A percentile compares a stretch with the other conserved stretches of the same genome.
phyloP scores from a whole-genome alignment of 106 monocot species.

The Alisma plantagoaquatica region DNA sequence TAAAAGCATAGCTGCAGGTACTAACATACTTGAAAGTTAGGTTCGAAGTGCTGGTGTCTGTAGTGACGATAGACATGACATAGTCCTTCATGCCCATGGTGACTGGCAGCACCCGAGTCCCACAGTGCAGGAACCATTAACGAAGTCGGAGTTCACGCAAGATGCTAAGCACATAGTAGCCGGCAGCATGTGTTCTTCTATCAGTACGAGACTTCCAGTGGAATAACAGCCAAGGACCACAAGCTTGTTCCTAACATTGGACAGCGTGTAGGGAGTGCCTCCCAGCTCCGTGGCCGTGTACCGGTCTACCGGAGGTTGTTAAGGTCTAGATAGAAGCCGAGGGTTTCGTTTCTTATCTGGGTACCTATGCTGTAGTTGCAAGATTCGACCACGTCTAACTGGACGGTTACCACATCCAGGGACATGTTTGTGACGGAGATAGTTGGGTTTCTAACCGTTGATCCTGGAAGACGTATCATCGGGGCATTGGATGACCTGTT shows the following conservation, averaged over 20 bases:
- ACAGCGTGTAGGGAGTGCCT: conserved; percentile 20
- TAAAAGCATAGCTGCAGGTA: conserved; percentile 14
- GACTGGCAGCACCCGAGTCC: conserved; percentile 14
- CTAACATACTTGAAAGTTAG: conserved; percentile 5
- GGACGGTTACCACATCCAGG: too few relatives aligned
- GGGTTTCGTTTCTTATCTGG: not conserved
- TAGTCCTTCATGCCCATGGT: conserved; percentile 1
- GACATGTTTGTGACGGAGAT: too few relatives aligned
- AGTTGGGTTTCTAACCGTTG: too few relatives aligned
- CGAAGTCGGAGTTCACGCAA: not conserved
- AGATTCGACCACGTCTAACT: too few relatives aligned
- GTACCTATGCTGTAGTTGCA: too few relatives aligned
- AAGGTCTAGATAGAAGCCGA: conserved; percentile 18
- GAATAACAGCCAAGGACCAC: conserved; percentile 40
- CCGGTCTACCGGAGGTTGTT: not conserved
- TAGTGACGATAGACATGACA: not conserved
- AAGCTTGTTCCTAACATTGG: conserved; percentile 29
- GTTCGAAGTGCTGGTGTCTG: not conserved
- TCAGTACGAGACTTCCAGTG: conserved; percentile 10
- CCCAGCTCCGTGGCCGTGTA: conserved; percentile 3
- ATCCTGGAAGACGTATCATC: too few relatives aligned
- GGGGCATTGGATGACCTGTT: too few relatives aligned
- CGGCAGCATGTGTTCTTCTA: not conserved
- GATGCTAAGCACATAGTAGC: conserved; percentile 1
- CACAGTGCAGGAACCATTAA: conserved; percentile 7